A percentile compares a stretch with the other conserved stretches of the same genome.
phyloP scores from a whole-genome alignment of 1,139 yeast genomes.

The Candida sanyaensis region DNA sequence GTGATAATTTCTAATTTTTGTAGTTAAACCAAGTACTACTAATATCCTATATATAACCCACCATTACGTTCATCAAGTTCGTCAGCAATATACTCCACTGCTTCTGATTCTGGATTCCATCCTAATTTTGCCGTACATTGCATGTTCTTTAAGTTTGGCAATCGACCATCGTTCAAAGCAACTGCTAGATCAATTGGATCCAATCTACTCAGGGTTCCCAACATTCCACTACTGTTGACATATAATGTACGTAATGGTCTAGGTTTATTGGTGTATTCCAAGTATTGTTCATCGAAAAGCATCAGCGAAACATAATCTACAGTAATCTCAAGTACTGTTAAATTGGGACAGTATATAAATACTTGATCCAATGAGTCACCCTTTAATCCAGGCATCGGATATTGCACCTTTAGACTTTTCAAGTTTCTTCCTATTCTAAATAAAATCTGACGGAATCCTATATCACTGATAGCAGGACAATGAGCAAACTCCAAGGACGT shows the following conservation, averaged over 20 bases:
- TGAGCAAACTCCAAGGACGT: constrained; percentile 78
- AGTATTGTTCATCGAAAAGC: constrained; percentile 60
- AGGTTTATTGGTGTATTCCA: constrained; percentile 36
- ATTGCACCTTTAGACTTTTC: constrained; percentile 64
- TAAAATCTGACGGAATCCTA: constrained; percentile 61
- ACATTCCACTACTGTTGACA: constrained; percentile 83
- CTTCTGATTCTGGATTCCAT: constrained; percentile 80
- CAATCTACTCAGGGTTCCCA: constrained; percentile 80
- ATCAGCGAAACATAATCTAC: constrained; percentile 80
- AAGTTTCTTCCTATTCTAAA: constrained; percentile 66
- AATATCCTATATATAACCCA: constrained; percentile 47
- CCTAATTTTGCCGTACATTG: constrained; percentile 78
- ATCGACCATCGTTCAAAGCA: constrained; percentile 75
- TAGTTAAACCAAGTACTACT: background rate
- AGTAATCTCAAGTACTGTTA: constrained; percentile 61
- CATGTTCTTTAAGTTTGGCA: constrained; percentile 66
- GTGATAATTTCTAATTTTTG: too few species aligned
- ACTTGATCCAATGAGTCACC: constrained; percentile 72
- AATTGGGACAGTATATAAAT: constrained; percentile 73
- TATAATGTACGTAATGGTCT: constrained; percentile 68
- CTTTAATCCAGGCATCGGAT: constrained; percentile 84
- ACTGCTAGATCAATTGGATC: constrained; percentile 88
- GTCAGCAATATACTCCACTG: constrained; percentile 48
- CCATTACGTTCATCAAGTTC: constrained; percentile 44
- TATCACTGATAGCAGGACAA: constrained; percentile 73